phyloP scores from a whole-genome alignment of 768 basidiomycete genomes.

The Rubroboletus satanas region DNA sequence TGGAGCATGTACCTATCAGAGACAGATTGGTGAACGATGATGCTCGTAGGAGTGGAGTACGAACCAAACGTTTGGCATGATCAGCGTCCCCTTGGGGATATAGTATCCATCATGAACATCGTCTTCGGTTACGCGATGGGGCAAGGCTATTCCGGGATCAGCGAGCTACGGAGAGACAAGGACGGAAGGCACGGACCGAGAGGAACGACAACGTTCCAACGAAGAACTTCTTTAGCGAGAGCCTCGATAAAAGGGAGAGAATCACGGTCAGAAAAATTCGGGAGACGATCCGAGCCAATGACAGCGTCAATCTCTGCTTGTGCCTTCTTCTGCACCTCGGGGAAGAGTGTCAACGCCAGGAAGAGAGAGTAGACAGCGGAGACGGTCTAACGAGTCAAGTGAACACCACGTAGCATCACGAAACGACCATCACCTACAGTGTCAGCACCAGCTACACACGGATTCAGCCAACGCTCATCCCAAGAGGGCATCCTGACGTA shows the following conservation, averaged over 20 bases:
- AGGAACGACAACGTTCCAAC: slow-evolving; percentile 41
- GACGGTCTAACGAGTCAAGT: slow-evolving; percentile 45
- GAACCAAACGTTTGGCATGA: slow-evolving; percentile 25
- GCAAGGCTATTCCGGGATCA: slow-evolving; percentile 31
- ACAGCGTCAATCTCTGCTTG: slow-evolving; percentile 61
- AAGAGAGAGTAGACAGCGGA: slow-evolving; percentile 59
- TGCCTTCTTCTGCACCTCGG: slow-evolving; percentile 54
- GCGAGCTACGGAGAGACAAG: slow-evolving; percentile 9
- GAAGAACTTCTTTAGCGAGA: slow-evolving; percentile 52
- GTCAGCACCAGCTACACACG: slow-evolving; percentile 43
- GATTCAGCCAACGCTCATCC: slow-evolving; percentile 1
- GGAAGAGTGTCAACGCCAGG: slow-evolving; percentile 56
- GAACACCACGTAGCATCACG: not conserved
- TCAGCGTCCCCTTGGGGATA: slow-evolving; percentile 46
- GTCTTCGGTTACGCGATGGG: slow-evolving; percentile 56
- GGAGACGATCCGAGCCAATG: slow-evolving; percentile 56
- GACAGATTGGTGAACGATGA: not conserved
- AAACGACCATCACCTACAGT: slow-evolving; percentile 26
- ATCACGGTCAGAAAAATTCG: slow-evolving; percentile 54
- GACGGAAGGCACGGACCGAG: slow-evolving; percentile 34
- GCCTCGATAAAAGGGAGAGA: slow-evolving; percentile 60
- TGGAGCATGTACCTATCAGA: slow-evolving; percentile 30
- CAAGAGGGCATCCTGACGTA: slow-evolving; percentile 13
- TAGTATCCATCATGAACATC: slow-evolving; percentile 60
- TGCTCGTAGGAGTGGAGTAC: slow-evolving; percentile 6